Evolutionary conservation across 176 grass and related monocot genomes (phyloP).

Genomic region (maize (Zea mays)): Zm-B73-REFERENCE-NAM-5.0 NC_050105.1:113017501-113018000

Average conservation of each 20-base stretch:
- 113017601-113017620: background rate
- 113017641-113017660: background rate
- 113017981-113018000: conserved; percentile 97
- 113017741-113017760: conserved; percentile 9
- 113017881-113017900: conserved; percentile 5
- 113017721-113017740: background rate
- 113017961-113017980: conserved; percentile 62
- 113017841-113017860: background rate
- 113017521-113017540: background rate
- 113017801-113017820: background rate
- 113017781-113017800: background rate
- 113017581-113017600: background rate
- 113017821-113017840: too few relatives aligned
- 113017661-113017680: background rate
- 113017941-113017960: background rate
- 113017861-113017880: background rate
- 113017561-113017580: conserved; percentile 9
- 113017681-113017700: background rate
- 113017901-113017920: background rate
- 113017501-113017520: background rate
- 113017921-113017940: background rate
- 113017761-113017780: background rate
- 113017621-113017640: background rate
- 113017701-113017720: background rate
- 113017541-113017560: too few relatives aligned